phyloP scores from a whole-genome alignment of 2,329 filamentous ascomycete genomes.

The Tolypocladium tropicale region DNA sequence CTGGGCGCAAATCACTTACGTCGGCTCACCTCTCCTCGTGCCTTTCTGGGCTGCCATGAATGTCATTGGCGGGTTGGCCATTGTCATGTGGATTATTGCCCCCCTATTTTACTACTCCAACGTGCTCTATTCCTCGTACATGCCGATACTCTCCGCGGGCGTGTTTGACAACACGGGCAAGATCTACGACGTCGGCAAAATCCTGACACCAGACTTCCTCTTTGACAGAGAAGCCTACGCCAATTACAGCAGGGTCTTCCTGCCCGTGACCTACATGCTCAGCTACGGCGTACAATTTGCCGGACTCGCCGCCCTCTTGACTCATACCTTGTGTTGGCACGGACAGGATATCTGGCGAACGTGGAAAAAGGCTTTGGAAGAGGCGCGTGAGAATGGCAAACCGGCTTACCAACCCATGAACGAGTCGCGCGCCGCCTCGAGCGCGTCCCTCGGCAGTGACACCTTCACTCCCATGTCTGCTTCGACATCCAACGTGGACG shows the following conservation, averaged over 20 bases:
- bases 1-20: slow-evolving; percentile 84
- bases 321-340: slow-evolving; percentile 77
- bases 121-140: slow-evolving; percentile 69
- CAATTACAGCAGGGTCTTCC: slow-evolving; percentile 73
- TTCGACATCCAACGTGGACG: slow-evolving; percentile 34
- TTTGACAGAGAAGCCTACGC: slow-evolving; percentile 70
- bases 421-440: slow-evolving; percentile 12
- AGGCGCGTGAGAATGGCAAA: slow-evolving; percentile 43
- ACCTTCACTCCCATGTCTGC: slow-evolving; percentile 15
- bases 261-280: slow-evolving; percentile 79
- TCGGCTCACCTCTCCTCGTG: slow-evolving; percentile 73
- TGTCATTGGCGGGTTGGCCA: slow-evolving; percentile 66
- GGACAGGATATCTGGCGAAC: slow-evolving; percentile 72
- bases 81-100: slow-evolving; percentile 79
- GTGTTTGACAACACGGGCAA: slow-evolving; percentile 80
- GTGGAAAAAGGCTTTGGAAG: slow-evolving; percentile 58
- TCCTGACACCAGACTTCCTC: slow-evolving; percentile 66
- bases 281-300: slow-evolving; percentile 85
- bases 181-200: slow-evolving; percentile 71
- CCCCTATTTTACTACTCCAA: slow-evolving; percentile 76
- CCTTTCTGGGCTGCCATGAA: slow-evolving; percentile 84
- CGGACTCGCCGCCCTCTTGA: slow-evolving; percentile 66
- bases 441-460: slow-evolving; percentile 10
- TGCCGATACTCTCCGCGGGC: slow-evolving; percentile 75
- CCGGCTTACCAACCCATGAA: slow-evolving; percentile 43